Conservation (phyloP, 345 rosid genomes). For the Rubroshorea leprosula region DNA sequence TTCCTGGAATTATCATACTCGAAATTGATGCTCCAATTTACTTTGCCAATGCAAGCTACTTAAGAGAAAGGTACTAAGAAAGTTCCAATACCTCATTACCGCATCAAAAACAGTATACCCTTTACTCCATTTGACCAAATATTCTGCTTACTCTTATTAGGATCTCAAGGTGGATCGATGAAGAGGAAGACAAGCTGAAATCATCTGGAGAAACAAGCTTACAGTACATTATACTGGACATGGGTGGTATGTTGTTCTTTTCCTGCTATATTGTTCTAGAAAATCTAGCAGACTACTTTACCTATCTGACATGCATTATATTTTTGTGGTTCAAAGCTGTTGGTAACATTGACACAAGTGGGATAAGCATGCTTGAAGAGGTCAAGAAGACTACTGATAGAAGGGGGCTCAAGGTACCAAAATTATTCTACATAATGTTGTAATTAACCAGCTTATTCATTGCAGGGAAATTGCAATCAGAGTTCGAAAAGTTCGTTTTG, state of each 20-base stretch:
- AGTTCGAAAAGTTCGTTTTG: too few species aligned
- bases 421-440: background rate
- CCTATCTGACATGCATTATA: background rate
- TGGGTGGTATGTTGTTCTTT: constrained; percentile 66
- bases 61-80: constrained; percentile 66
- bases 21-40: constrained; percentile 81
- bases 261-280: background rate
- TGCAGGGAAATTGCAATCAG: too few species aligned
- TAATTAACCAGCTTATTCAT: too few species aligned
- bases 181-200: constrained; percentile 67
- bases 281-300: background rate
- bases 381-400: constrained; percentile 44
- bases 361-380: constrained; percentile 95
- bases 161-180: constrained; percentile 76
- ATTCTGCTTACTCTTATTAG: constrained; percentile 15
- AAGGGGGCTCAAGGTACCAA: constrained; percentile 56
- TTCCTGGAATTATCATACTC: constrained; percentile 60
- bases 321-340: constrained; percentile 41
- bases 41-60: constrained; percentile 75
- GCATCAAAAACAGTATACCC: background rate
- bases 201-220: constrained; percentile 40
- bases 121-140: background rate
- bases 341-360: constrained; percentile 92
- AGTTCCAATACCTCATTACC: background rate
- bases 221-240: constrained; percentile 63